A percentile compares a stretch with the other conserved stretches of the same genome.
phyloP scores from a whole-genome alignment of 2,329 filamentous ascomycete genomes.

The Corinectria fuckeliana region DNA sequence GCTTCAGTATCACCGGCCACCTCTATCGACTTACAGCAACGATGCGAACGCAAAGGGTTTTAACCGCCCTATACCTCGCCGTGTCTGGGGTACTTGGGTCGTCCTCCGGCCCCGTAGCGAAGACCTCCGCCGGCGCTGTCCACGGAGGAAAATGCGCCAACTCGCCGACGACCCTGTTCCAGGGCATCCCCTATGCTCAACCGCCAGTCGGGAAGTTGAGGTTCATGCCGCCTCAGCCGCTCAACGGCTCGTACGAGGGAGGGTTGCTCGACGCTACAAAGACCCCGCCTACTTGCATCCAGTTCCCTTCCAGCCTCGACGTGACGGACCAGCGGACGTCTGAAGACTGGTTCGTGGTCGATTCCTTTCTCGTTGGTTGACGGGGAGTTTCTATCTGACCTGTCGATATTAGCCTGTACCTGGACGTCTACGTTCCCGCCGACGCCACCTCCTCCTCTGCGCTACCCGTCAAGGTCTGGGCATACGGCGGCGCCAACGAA shows the following conservation, averaged over 20 bases:
- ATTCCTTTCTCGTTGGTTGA: background rate
- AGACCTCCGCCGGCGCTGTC: background rate
- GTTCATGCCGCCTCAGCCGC: slow-evolving; percentile 22
- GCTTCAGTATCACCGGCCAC: no score
- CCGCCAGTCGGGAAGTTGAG: slow-evolving; percentile 20
- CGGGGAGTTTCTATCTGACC: background rate
- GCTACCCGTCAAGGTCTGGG: slow-evolving; percentile 30
- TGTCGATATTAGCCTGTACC: slow-evolving; percentile 10
- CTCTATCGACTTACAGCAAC: background rate
- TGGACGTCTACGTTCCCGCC: slow-evolving; percentile 24
- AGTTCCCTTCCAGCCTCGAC: slow-evolving; percentile 15
- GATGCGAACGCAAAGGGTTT: background rate
- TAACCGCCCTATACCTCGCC: background rate
- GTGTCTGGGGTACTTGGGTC: background rate
- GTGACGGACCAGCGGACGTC: slow-evolving; percentile 9
- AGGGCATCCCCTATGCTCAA: slow-evolving; percentile 30
- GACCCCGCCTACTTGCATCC: slow-evolving; percentile 16
- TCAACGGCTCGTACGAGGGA: background rate
- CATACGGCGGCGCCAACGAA: slow-evolving; percentile 21
- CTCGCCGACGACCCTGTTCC: slow-evolving; percentile 10
- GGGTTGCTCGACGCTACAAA: slow-evolving; percentile 19
- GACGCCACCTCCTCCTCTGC: background rate
- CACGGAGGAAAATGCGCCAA: slow-evolving; percentile 3
- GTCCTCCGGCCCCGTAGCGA: background rate
- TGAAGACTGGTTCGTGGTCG: slow-evolving; percentile 25